Evolutionary conservation across 148 eudicot species (phyloP).

Genomic region (Diospyros kaki): DNA sequence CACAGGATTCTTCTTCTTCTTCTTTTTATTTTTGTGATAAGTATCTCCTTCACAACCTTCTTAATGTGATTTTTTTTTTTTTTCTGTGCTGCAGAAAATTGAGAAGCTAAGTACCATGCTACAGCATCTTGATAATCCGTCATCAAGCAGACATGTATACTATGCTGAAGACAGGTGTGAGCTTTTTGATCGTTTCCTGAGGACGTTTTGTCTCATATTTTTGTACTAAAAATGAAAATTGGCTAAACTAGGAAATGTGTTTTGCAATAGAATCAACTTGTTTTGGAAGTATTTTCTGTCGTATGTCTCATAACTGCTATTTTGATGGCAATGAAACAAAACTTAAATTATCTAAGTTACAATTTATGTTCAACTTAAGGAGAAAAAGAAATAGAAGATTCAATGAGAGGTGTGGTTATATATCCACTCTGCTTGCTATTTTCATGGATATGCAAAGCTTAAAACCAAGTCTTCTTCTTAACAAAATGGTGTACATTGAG

Average conservation of each 20-base stretch:
- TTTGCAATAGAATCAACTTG: neutral
- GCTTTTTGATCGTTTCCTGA: neutral
- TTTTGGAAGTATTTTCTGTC: neutral
- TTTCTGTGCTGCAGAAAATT: constrained; percentile 51
- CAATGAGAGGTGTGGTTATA: too few relatives aligned
- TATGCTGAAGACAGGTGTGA: constrained; percentile 86
- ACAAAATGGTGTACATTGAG: neutral
- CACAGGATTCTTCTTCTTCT: neutral
- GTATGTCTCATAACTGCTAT: too few relatives aligned
- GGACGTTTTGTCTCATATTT: too few relatives aligned
- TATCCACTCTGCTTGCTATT: too few relatives aligned
- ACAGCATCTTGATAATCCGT: constrained; percentile 48
- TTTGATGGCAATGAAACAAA: too few relatives aligned
- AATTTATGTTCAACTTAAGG: too few relatives aligned
- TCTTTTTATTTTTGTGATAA: neutral
- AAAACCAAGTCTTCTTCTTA: too few relatives aligned
- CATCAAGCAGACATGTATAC: constrained; percentile 56
- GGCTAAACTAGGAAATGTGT: neutral
- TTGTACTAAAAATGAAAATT: neutral
- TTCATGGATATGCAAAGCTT: too few relatives aligned
- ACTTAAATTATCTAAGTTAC: too few relatives aligned
- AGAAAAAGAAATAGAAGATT: too few relatives aligned
- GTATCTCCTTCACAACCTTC: neutral
- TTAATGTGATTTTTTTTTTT: neutral
- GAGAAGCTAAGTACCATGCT: constrained; percentile 61